phyloP scores from a whole-genome alignment of 1,284 basidiomycete genomes.

The Irpex lacteus region DNA sequence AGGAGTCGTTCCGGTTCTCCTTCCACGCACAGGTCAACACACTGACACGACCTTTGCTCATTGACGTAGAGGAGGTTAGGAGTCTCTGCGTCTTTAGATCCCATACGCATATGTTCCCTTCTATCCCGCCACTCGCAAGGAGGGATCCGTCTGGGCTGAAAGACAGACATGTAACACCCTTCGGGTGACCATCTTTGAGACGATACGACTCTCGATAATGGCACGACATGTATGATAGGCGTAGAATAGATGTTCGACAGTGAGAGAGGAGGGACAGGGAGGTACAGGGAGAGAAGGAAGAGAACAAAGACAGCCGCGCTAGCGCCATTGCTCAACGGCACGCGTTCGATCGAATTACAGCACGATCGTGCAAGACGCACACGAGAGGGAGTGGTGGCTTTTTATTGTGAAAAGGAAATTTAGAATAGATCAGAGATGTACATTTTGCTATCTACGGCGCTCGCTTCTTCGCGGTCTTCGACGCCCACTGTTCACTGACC shows the following conservation, averaged over 20 bases:
- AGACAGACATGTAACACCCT: not conserved
- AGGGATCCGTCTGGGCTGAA: not conserved
- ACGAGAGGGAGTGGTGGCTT: too few relatives aligned
- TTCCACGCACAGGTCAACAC: not conserved
- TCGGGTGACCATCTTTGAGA: not conserved
- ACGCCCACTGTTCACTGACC: not conserved
- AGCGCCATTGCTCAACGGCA: too few relatives aligned
- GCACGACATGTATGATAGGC: not conserved
- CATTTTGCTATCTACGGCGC: not conserved
- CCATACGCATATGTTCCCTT: not conserved
- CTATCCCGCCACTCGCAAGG: not conserved
- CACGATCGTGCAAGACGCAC: too few relatives aligned
- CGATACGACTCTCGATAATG: not conserved
- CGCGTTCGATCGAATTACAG: too few relatives aligned
- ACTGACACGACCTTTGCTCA: not conserved
- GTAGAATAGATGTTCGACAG: not conserved
- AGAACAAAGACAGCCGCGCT: too few relatives aligned
- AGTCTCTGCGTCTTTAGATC: not conserved
- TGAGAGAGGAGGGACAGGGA: not conserved
- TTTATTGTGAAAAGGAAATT: too few relatives aligned
- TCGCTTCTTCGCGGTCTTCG: not conserved
- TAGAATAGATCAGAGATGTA: too few relatives aligned
- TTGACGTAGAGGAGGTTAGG: not conserved
- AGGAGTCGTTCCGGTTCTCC: not conserved
- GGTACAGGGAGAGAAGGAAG: not conserved